phyloP scores from a whole-genome alignment of 1,284 basidiomycete species.

The Marasmius oreades region DNA sequence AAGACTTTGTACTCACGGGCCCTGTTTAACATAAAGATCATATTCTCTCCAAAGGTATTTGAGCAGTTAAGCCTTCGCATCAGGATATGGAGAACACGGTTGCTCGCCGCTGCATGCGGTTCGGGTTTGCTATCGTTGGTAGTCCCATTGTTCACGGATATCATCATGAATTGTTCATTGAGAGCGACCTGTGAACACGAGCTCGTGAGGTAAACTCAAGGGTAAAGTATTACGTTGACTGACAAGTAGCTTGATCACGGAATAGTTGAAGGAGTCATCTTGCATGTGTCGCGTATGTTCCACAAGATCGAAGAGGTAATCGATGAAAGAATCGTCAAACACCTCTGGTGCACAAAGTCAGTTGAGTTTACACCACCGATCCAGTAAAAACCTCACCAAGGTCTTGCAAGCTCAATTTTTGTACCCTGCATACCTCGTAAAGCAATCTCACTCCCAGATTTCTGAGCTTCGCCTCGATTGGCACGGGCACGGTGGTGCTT shows the following conservation, averaged over 20 bases:
- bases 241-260: constrained; percentile 86
- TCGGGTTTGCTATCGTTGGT: background rate
- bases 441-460: constrained; percentile 72
- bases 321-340: constrained; percentile 84
- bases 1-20: constrained; percentile 58
- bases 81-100: constrained; percentile 82
- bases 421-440: constrained; percentile 90
- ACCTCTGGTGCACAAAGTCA: constrained; percentile 43
- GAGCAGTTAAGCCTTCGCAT: constrained; percentile 79
- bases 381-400: constrained; percentile 50
- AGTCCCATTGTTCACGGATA: constrained; percentile 34
- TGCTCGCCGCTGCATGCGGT: constrained; percentile 40
- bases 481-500: constrained; percentile 47
- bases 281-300: constrained; percentile 86
- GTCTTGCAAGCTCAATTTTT: constrained; percentile 75
- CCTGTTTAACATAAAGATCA: constrained; percentile 98
- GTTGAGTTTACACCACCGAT: constrained; percentile 4
- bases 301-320: constrained; percentile 90
- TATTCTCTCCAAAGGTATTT: constrained; percentile 96
- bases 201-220: background rate
- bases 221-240: constrained; percentile 3
- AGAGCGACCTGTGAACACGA: constrained; percentile 66
- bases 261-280: constrained; percentile 93
- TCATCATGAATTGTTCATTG: constrained; percentile 99
- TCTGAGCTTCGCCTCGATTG: constrained; percentile 80